phyloP scores from a whole-genome alignment of 2,329 filamentous ascomycete genomes.

The Thelonectria discophora region DNA sequence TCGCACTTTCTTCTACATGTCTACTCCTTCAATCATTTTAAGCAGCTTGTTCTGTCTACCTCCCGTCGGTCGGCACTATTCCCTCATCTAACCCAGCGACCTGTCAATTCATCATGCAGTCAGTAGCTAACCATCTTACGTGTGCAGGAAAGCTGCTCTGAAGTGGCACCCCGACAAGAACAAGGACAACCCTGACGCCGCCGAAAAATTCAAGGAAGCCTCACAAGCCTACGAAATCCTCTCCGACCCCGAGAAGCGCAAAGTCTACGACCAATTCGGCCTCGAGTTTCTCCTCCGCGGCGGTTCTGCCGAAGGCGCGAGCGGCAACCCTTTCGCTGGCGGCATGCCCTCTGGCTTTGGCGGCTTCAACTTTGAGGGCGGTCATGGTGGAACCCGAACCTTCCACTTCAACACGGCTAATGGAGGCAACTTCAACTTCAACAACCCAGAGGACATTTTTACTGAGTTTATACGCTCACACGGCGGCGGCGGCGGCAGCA shows the following conservation, averaged over 20 bases:
- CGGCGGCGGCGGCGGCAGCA: slow-evolving; percentile 53
- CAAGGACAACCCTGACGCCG: slow-evolving; percentile 84
- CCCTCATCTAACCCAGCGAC: neutral
- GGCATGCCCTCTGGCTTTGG: slow-evolving; percentile 64
- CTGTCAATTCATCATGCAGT: slow-evolving; percentile 4
- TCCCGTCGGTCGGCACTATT: slow-evolving; percentile 6
- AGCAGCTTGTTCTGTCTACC: slow-evolving; percentile 5
- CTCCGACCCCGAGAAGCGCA: slow-evolving; percentile 95
- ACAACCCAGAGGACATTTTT: slow-evolving; percentile 85
- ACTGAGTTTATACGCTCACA: slow-evolving; percentile 75
- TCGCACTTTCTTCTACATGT: neutral
- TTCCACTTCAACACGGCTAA: slow-evolving; percentile 71
- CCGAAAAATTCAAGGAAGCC: slow-evolving; percentile 97
- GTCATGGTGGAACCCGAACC: slow-evolving; percentile 58
- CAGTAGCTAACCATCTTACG: slow-evolving; percentile 47
- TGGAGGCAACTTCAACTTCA: slow-evolving; percentile 81
- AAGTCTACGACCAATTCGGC: slow-evolving; percentile 93
- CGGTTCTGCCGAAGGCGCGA: slow-evolving; percentile 67
- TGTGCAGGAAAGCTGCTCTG: slow-evolving; percentile 79
- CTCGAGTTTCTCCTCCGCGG: slow-evolving; percentile 91
- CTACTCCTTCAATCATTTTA: neutral
- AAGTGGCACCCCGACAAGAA: slow-evolving; percentile 99
- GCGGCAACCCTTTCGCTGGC: slow-evolving; percentile 69
- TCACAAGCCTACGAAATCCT: slow-evolving; percentile 98
- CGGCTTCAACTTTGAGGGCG: slow-evolving; percentile 62